A percentile compares a stretch with the other conserved stretches of the same genome.
Conservation (phyloP, 228 moss, liverwort and hornwort genomes). For the Sphagnum magellanicum region DNA sequence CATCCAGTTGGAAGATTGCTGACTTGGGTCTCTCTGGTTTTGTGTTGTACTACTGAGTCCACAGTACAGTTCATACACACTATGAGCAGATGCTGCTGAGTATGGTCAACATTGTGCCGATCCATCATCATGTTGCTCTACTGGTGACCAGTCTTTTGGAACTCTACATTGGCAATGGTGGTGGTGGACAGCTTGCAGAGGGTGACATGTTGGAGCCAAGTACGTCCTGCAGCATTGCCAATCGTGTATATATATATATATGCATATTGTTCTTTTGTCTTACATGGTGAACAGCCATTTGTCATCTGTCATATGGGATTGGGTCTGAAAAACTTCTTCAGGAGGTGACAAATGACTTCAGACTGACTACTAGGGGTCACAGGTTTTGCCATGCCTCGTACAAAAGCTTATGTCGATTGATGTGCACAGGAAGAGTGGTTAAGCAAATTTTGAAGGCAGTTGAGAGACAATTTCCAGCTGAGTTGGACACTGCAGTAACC, state of each 20-base stretch:
- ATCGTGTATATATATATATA: no score
- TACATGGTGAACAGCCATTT: neutral
- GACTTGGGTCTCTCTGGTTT: no score
- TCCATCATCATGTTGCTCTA: conserved; percentile 50
- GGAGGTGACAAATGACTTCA: neutral
- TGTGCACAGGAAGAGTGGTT: conserved; percentile 48
- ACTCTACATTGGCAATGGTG: conserved; percentile 26
- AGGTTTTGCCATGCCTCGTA: no score
- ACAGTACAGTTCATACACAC: conserved; percentile 59
- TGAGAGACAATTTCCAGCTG: conserved; percentile 59
- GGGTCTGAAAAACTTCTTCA: neutral
- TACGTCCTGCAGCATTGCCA: conserved; percentile 15
- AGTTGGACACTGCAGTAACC: conserved; percentile 69
- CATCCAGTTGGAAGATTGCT: no score
- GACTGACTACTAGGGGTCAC: no score
- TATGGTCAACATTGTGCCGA: conserved; percentile 57
- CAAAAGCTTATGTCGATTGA: neutral
- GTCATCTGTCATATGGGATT: neutral
- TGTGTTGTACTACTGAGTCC: neutral
- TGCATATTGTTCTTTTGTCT: no score
- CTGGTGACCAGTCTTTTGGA: conserved; percentile 60
- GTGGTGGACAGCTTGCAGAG: conserved; percentile 11
- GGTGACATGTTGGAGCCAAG: conserved; percentile 27
- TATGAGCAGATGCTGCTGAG: conserved; percentile 62
- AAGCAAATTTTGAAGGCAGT: conserved; percentile 55